phyloP scores from a whole-genome alignment of 371 early-diverging fungal species.

The Mortierella sp. region DNA sequence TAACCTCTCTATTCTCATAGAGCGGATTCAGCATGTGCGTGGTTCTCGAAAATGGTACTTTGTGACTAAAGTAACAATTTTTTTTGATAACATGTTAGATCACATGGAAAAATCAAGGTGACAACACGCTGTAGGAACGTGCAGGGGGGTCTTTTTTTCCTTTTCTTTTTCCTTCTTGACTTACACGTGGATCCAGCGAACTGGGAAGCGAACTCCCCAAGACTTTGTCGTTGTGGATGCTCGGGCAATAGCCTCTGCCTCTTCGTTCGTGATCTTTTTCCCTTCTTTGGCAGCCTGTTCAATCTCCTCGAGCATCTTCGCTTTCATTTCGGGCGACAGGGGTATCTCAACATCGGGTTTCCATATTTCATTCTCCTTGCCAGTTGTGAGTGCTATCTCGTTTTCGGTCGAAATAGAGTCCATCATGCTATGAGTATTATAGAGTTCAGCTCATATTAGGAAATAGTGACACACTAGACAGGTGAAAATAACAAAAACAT shows the following conservation, averaged over 20 bases:
- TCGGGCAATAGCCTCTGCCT: slow-evolving; percentile 36
- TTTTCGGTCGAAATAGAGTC: slow-evolving; percentile 35
- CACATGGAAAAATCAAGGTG: neutral
- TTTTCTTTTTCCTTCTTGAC: neutral
- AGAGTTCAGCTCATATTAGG: neutral
- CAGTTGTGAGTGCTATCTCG: slow-evolving; percentile 11
- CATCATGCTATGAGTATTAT: slow-evolving; percentile 28
- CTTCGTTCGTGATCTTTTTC: slow-evolving; percentile 27
- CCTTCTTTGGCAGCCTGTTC: slow-evolving; percentile 44
- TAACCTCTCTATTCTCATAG: slow-evolving; percentile 65
- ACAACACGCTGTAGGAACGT: neutral
- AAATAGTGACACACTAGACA: neutral
- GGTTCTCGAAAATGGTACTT: slow-evolving; percentile 60
- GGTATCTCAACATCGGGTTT: slow-evolving; percentile 26
- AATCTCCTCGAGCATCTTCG: slow-evolving; percentile 38
- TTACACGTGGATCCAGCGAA: slow-evolving; percentile 52
- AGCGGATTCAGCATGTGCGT: slow-evolving; percentile 63
- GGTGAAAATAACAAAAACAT: neutral
- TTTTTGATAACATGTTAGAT: slow-evolving; percentile 12
- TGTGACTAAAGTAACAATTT: slow-evolving; percentile 50
- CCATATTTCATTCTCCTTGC: slow-evolving; percentile 33
- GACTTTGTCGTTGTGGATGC: slow-evolving; percentile 52
- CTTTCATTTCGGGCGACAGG: slow-evolving; percentile 47
- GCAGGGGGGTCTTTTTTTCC: no score
- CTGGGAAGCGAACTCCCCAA: slow-evolving; percentile 47